These are phyloP conservation scores for Daldinia childiae DNA, from an alignment of 495 filamentous ascomycete genomes.

Conservation along the genomic window DNA sequence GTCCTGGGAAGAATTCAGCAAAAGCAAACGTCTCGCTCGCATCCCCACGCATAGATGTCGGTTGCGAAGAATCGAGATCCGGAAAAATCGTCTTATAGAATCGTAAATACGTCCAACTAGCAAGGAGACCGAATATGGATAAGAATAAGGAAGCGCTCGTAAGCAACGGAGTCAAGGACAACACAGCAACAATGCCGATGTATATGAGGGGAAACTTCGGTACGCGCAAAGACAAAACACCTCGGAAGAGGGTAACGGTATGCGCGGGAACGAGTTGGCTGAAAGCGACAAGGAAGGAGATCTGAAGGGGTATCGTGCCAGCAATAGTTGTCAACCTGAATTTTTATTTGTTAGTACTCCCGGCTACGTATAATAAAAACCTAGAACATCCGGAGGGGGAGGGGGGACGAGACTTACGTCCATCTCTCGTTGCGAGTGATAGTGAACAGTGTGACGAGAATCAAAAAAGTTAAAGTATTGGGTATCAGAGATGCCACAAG, in stretches of 20 bases:
- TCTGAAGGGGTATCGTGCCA: conserved; percentile 88
- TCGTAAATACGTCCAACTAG: conserved; percentile 94
- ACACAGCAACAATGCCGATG: conserved; percentile 76
- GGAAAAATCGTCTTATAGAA: conserved; percentile 84
- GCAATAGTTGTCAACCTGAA: conserved; percentile 77
- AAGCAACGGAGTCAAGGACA: conserved; percentile 81
- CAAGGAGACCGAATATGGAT: conserved; percentile 81
- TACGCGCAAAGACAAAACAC: conserved; percentile 87
- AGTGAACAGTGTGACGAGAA: conserved; percentile 76
- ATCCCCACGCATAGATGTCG: conserved; percentile 75
- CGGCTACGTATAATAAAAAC: not conserved
- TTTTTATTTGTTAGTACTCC: conserved; percentile 24
- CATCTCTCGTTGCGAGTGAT: conserved; percentile 71
- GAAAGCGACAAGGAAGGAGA: conserved; percentile 95
- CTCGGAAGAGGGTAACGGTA: conserved; percentile 92
- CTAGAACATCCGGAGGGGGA: not conserved
- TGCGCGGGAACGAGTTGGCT: conserved; percentile 98
- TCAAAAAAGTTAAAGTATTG: conserved; percentile 75
- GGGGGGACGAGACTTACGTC: conserved; percentile 65
- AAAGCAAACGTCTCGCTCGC: conserved; percentile 96
- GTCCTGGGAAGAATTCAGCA: conserved; percentile 93
- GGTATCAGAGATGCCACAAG: conserved; percentile 79
- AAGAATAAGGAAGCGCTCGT: conserved; percentile 86
- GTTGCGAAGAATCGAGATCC: conserved; percentile 70
- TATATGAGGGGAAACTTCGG: conserved; percentile 89